Evolutionary conservation across 2,329 filamentous ascomycete species (phyloP), one percentile per base, ranked within the genome.

Genomic region (Aureobasidium pullulans): DNA sequence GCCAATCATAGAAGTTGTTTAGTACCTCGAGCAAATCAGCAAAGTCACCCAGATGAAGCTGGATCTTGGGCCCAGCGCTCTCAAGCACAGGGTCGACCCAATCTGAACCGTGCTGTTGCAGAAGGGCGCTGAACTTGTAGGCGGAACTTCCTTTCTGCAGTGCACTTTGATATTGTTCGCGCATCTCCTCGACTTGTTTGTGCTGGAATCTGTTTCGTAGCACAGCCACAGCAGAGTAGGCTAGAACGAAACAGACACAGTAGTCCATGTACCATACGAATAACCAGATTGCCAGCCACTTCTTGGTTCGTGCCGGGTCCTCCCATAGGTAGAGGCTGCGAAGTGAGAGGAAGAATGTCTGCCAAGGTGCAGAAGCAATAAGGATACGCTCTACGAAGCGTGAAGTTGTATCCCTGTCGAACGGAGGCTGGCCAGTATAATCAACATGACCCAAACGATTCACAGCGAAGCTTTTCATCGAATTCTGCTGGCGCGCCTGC

Each of bases 301-400:
- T 68, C 4, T 57, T 65, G 4, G 74, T 75, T n/a, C 63, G 65
- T 19, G 53, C 60, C 5, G 71, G 72, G 44, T 72, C 61, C 50
- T 74, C 68, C 74, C 74, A 76, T 10, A 71, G 69, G 60, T 75
- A 76, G 15, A 76, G 63, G 4, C 68, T 60, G 16, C 72, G 69
- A 16, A 76, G 48, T 11, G 68, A 62, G 60, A 73, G 64, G n/a
- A 71, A 64, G 66, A 71, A 76, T 23, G 69, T 62, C 61, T 76
- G 73, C 72, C 72, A 76, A 13, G 72, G 71, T 6, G 68, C 70
- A 19, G 70, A 73, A n/a, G 71, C 72, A 59, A 76, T 71, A 19
- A 75, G 63, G 4, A 76, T 62, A 16, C 74, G 70, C 60, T 76
- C 72, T 23, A 73, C 50, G 43, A 72, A 68, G 29, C 66, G 65